phyloP scores from a whole-genome alignment of 257 asterid species.

The Nyctanthes arbortristis region DNA sequence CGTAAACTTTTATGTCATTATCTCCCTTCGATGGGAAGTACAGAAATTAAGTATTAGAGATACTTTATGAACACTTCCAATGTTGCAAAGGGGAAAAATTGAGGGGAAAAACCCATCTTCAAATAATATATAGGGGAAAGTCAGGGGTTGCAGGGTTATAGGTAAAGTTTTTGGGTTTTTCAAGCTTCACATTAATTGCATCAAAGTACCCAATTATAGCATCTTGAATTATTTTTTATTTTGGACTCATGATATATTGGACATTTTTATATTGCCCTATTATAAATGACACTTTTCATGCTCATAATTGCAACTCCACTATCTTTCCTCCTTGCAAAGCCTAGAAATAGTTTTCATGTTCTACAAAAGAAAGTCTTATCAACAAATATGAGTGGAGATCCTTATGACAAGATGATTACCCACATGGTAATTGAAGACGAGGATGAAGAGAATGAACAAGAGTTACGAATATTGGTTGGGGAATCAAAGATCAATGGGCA shows the following conservation, averaged over 20 bases:
- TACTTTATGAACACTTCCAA: no score
- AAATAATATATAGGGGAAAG: not conserved
- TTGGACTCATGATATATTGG: not conserved
- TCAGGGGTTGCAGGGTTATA: no score
- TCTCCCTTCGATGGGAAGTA: no score
- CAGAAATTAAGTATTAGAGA: no score
- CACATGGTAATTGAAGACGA: not conserved
- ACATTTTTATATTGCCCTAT: not conserved
- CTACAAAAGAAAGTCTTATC: not conserved
- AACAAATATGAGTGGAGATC: not conserved
- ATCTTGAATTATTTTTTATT: no score
- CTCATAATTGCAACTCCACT: no score
- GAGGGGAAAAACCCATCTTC: not conserved
- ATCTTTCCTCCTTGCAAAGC: not conserved
- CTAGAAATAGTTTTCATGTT: not conserved
- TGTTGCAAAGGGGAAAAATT: not conserved
- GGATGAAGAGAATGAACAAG: not conserved
- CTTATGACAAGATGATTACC: not conserved
- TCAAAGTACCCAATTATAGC: not conserved
- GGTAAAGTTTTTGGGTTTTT: no score
- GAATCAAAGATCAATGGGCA: not conserved
- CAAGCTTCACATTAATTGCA: not conserved
- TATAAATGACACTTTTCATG: not conserved
- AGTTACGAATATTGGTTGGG: not conserved
- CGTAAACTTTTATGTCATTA: no score